Evolutionary conservation across 257 asterid genomes (phyloP).

Genomic region (Solanum bukasovii): DNA sequence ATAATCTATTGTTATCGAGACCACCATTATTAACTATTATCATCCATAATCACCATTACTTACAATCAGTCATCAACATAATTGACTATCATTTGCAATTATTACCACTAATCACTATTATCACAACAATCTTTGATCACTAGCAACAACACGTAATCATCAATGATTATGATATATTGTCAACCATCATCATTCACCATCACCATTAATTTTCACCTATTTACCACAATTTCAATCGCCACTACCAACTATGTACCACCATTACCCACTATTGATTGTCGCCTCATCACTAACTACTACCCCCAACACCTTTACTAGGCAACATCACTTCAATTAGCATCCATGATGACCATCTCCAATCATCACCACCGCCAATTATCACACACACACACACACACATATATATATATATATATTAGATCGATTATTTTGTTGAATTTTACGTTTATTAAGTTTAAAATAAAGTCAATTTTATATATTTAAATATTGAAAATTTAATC

Average conservation of each 20-base stretch:
- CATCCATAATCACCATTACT: background rate
- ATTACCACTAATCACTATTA: background rate
- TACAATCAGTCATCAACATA: background rate
- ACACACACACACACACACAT: too few species aligned
- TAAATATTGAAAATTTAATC: background rate
- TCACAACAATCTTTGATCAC: background rate
- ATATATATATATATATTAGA: background rate
- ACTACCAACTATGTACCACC: background rate
- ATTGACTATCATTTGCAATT: background rate
- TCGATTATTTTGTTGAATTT: background rate
- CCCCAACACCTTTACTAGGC: background rate
- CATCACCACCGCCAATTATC: background rate
- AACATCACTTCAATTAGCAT: background rate
- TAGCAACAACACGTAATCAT: background rate
- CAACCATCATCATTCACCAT: background rate
- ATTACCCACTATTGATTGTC: background rate
- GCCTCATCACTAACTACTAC: background rate
- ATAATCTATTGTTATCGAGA: rapidly evolving
- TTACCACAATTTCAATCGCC: background rate
- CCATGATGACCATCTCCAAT: background rate
- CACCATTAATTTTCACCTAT: background rate
- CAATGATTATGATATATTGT: background rate
- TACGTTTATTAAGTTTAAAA: background rate
- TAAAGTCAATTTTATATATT: background rate
- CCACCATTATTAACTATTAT: background rate